A percentile compares a stretch with the other conserved stretches of the same genome.
These are phyloP conservation scores for Rhizopus sp. DNA, from an alignment of 371 early-diverging fungal genomes.

Conservation along the genomic window DNA sequence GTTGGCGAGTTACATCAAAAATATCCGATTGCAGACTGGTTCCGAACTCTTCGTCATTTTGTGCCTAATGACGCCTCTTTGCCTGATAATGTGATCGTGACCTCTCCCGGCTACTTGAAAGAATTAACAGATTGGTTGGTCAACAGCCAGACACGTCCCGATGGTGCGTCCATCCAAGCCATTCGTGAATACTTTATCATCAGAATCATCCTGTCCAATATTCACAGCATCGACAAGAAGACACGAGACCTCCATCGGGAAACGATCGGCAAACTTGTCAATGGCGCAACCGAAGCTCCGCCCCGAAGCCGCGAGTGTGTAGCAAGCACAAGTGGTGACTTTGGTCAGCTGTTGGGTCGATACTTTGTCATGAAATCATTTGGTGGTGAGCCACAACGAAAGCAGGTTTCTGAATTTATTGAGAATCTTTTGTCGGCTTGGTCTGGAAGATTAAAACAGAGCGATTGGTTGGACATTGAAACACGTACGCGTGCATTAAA, in stretches of 20 bases:
- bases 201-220: constrained; percentile 11
- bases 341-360: constrained; percentile 59
- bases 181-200: constrained; percentile 20
- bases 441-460: constrained; percentile 34
- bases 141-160: constrained; percentile 1
- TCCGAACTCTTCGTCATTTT: constrained; percentile 8
- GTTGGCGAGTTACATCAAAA: constrained; percentile 36
- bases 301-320: constrained; percentile 54
- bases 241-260: constrained; percentile 18
- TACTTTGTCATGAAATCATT: constrained; percentile 54
- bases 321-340: constrained; percentile 26
- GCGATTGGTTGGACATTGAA: constrained; percentile 56
- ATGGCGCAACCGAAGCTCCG: constrained; percentile 37
- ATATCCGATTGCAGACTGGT: constrained; percentile 35
- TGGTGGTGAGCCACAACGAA: constrained; percentile 37
- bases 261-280: constrained; percentile 24
- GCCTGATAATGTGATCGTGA: constrained; percentile 14
- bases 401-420: constrained; percentile 36
- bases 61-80: constrained; percentile 1
- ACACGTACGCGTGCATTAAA: constrained; percentile 49
- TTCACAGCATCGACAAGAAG: constrained; percentile 16
- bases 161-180: constrained; percentile 8
- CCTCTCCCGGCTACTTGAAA: constrained; percentile 11
- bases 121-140: constrained; percentile 14
- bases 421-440: constrained; percentile 32